Conservation (phyloP, 2,329 filamentous ascomycete genomes). For the Phaeosphaeria sp. region DNA sequence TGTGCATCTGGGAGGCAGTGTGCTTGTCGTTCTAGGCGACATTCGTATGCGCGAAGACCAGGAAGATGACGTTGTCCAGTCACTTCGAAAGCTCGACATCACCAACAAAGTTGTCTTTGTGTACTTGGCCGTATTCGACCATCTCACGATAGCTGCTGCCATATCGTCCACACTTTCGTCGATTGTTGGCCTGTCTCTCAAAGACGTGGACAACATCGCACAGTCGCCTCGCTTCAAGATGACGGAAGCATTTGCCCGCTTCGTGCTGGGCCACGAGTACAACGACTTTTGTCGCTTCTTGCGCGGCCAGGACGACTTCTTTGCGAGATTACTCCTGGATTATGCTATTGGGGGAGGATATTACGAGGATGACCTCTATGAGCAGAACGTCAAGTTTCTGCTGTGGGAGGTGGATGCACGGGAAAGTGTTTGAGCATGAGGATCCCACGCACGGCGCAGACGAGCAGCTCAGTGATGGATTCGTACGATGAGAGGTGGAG, state of each 20-base stretch:
- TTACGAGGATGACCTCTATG: slow-evolving; percentile 22
- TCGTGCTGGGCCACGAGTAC: slow-evolving; percentile 19
- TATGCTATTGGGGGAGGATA: slow-evolving; percentile 27
- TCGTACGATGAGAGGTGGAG: not conserved
- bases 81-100: slow-evolving; percentile 15
- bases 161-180: slow-evolving; percentile 21
- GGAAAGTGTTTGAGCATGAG: slow-evolving; percentile 21
- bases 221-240: slow-evolving; percentile 20
- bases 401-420: slow-evolving; percentile 28
- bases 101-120: slow-evolving; percentile 21
- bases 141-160: slow-evolving; percentile 3
- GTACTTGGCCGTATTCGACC: slow-evolving; percentile 21
- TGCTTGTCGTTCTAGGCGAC: slow-evolving; percentile 24
- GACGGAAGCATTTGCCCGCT: slow-evolving; percentile 31
- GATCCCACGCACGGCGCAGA: not conserved
- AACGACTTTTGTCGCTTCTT: slow-evolving; percentile 29
- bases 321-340: slow-evolving; percentile 22
- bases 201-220: slow-evolving; percentile 26
- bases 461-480: not conserved
- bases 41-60: slow-evolving; percentile 22
- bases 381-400: slow-evolving; percentile 28
- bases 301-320: slow-evolving; percentile 28
- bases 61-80: slow-evolving; percentile 18
- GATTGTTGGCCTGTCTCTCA: slow-evolving; percentile 23
- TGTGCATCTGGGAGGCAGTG: slow-evolving; percentile 15